phyloP scores from a whole-genome alignment of 179 eudicot genomes.

The Silene noctiflora region DNA sequence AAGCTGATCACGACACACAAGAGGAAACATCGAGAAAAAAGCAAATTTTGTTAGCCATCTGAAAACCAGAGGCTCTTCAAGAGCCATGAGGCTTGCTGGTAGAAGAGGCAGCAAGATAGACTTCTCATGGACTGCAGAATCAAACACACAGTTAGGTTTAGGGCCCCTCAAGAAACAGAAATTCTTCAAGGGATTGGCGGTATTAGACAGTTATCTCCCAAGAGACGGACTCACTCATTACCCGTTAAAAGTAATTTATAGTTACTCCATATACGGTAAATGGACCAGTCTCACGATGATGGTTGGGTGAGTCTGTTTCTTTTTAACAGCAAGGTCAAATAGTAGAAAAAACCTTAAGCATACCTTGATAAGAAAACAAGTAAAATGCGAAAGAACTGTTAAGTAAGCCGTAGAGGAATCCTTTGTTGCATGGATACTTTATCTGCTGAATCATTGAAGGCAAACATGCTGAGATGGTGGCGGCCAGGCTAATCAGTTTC shows the following conservation, averaged over 20 bases:
- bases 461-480: slow-evolving; percentile 59
- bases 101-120: slow-evolving; percentile 88
- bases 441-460: slow-evolving; percentile 87
- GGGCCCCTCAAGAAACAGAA: neutral
- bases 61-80: slow-evolving; percentile 72
- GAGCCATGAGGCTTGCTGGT: slow-evolving; percentile 79
- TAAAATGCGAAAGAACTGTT: slow-evolving; percentile 83
- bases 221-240: neutral
- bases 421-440: slow-evolving; percentile 66
- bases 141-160: slow-evolving; percentile 6
- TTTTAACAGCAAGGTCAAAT: neutral
- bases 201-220: neutral
- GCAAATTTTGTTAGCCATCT: slow-evolving; percentile 67
- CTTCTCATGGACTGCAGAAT: slow-evolving; percentile 83
- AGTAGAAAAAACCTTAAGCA: neutral
- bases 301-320: neutral
- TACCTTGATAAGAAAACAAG: slow-evolving; percentile 92
- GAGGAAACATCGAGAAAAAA: slow-evolving; percentile 90
- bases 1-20: slow-evolving; percentile 64
- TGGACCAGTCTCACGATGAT: neutral
- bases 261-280: neutral
- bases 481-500: slow-evolving; percentile 60
- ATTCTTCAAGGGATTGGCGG: neutral
- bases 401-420: slow-evolving; percentile 70
- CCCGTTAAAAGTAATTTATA: neutral